A percentile compares a stretch with the other conserved stretches of the same genome.
Conservation (phyloP, 495 filamentous ascomycete species). For the Pyronema domesticum region DNA sequence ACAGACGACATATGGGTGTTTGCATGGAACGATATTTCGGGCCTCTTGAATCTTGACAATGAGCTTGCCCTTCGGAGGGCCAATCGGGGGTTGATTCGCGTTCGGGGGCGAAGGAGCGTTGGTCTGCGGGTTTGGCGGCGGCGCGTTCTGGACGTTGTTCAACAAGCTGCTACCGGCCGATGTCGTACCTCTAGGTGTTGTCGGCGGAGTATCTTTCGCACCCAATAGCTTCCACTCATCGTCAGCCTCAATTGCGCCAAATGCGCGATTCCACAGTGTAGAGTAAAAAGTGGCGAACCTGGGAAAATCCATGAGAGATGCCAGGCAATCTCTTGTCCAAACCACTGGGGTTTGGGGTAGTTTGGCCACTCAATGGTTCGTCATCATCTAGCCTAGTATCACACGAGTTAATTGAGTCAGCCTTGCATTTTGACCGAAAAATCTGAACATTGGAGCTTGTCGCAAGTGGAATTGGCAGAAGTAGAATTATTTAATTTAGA, state of each 20-base stretch:
- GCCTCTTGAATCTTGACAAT: conserved; percentile 75
- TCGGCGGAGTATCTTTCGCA: conserved; percentile 24
- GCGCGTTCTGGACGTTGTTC: conserved; percentile 11
- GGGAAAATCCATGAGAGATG: conserved; percentile 23
- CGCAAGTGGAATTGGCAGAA: conserved; percentile 6
- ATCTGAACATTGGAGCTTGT: conserved; percentile 16
- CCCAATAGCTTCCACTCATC: conserved; percentile 7
- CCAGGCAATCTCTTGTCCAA: conserved; percentile 23
- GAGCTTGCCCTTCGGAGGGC: conserved; percentile 72
- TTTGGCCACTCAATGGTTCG: conserved; percentile 21
- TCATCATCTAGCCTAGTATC: conserved; percentile 2
- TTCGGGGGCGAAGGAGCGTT: conserved; percentile 10
- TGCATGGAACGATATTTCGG: conserved; percentile 58
- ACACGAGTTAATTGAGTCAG: conserved; percentile 9
- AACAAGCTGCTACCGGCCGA: conserved; percentile 18
- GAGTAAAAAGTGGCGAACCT: conserved; percentile 18
- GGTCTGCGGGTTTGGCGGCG: conserved; percentile 7
- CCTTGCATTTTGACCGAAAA: conserved; percentile 13
- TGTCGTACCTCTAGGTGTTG: conserved; percentile 22
- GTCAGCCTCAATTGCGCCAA: conserved; percentile 1
- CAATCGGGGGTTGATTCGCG: conserved; percentile 34
- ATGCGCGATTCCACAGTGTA: background rate
- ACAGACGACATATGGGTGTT: conserved; percentile 85
- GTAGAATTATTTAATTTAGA: conserved; percentile 1
- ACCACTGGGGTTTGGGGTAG: conserved; percentile 22